These are phyloP conservation scores for Strigomonas oncopelti DNA, from an alignment of 208 protist genomes.

Conservation along the genomic window DNA sequence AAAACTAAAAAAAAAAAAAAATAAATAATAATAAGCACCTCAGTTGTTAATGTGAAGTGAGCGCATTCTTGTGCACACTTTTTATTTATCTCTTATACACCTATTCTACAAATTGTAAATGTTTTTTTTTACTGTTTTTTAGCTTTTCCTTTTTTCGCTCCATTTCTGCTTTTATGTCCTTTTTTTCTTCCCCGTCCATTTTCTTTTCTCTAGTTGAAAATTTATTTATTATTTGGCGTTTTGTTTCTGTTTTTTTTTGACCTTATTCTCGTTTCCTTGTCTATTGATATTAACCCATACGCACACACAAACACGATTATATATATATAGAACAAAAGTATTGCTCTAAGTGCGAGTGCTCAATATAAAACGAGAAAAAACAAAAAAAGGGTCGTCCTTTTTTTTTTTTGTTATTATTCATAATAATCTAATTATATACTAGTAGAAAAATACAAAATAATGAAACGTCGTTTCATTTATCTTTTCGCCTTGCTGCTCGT, in stretches of 20 bases:
- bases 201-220: slow-evolving; percentile 1
- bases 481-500: too few relatives aligned
- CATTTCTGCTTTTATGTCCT: slow-evolving; percentile 4
- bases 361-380: too few relatives aligned
- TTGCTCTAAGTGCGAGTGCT: too few relatives aligned
- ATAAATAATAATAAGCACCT: too few relatives aligned
- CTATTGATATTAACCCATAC: background rate
- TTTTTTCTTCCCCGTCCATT: slow-evolving; percentile 8
- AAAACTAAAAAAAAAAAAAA: too few relatives aligned
- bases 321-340: too few relatives aligned
- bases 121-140: slow-evolving; percentile 15
- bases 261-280: background rate
- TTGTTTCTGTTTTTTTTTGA: slow-evolving; percentile 6
- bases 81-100: background rate
- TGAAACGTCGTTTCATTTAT: too few relatives aligned
- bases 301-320: background rate
- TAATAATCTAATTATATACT: background rate
- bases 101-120: background rate
- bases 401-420: too few relatives aligned
- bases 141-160: background rate
- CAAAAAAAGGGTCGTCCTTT: too few relatives aligned
- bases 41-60: too few relatives aligned
- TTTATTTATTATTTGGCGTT: background rate
- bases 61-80: too few relatives aligned
- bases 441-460: too few relatives aligned